A percentile compares a stretch with the other conserved stretches of the same genome.
phyloP scores from a whole-genome alignment of 805 yeast genomes.

The Wickerhamiella parazyma region DNA sequence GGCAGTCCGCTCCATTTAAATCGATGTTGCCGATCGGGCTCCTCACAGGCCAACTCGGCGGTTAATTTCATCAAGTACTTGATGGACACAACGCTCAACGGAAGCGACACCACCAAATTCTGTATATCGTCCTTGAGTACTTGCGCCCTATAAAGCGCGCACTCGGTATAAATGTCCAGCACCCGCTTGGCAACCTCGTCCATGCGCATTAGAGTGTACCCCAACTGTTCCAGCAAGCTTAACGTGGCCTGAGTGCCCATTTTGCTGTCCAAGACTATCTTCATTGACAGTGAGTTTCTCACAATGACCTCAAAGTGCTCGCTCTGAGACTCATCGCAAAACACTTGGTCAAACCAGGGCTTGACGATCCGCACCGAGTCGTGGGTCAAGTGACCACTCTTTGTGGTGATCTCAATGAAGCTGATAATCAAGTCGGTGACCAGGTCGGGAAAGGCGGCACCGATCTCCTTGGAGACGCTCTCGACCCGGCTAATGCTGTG shows the following conservation, averaged over 20 bases:
- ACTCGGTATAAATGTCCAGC: constrained; percentile 3
- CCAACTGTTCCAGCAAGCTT: background rate
- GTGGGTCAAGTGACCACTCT: background rate
- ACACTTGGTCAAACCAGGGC: constrained; percentile 3
- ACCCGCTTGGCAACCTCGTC: background rate
- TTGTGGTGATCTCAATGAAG: background rate
- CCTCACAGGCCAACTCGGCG: background rate
- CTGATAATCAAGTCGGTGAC: constrained; percentile 1
- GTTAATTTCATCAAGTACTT: background rate
- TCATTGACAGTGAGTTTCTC: background rate
- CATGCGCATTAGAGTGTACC: background rate
- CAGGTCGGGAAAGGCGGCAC: background rate
- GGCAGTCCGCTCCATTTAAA: constrained; percentile 1
- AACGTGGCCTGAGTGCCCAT: background rate
- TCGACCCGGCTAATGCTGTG: background rate
- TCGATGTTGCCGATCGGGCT: background rate
- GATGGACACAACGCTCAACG: background rate
- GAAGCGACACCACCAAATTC: background rate
- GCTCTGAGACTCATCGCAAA: background rate
- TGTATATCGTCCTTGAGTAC: background rate
- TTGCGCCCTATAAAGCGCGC: background rate
- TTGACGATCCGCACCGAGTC: background rate
- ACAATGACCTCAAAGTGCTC: background rate
- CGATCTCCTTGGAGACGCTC: background rate
- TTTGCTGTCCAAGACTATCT: background rate